phyloP scores from a whole-genome alignment of 495 filamentous ascomycete genomes.

The Xylaria acuta region DNA sequence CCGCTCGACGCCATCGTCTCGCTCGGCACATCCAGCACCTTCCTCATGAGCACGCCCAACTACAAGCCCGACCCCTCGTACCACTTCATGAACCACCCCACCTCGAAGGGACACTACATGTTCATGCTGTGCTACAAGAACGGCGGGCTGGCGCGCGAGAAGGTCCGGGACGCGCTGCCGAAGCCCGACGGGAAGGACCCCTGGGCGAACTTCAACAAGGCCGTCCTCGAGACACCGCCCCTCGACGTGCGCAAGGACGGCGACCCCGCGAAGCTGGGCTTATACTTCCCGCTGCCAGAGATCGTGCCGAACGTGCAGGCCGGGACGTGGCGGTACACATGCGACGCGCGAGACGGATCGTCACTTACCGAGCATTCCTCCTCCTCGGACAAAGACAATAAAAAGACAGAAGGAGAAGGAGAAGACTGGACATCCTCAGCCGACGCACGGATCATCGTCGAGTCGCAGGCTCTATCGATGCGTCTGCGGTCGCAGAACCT shows the following conservation, averaged over 20 bases:
- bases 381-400: conserved; percentile 8
- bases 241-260: conserved; percentile 62
- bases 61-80: conserved; percentile 88
- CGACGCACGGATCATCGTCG: conserved; percentile 88
- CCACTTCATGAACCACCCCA: conserved; percentile 90
- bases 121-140: conserved; percentile 99
- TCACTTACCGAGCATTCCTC: conserved; percentile 49
- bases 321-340: conserved; percentile 85
- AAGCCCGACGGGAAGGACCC: conserved; percentile 52
- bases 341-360: conserved; percentile 55
- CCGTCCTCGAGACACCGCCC: conserved; percentile 66
- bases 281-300: conserved; percentile 94
- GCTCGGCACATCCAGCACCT: conserved; percentile 93
- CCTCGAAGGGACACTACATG: conserved; percentile 83
- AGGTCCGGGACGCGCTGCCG: conserved; percentile 73
- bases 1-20: conserved; percentile 92
- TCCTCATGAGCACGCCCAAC: conserved; percentile 91
- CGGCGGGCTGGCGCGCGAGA: conserved; percentile 89
- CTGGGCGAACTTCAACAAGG: conserved; percentile 81
- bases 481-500: conserved; percentile 81
- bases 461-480: conserved; percentile 89
- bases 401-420: no score
- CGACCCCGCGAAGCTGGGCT: conserved; percentile 77
- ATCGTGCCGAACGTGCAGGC: conserved; percentile 88
- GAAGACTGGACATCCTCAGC: conserved; percentile 54